Evolutionary conservation across 306 rosid genomes (phyloP), one percentile per base, ranked within the genome.

Genomic region (Alnus glutinosa): DNA sequence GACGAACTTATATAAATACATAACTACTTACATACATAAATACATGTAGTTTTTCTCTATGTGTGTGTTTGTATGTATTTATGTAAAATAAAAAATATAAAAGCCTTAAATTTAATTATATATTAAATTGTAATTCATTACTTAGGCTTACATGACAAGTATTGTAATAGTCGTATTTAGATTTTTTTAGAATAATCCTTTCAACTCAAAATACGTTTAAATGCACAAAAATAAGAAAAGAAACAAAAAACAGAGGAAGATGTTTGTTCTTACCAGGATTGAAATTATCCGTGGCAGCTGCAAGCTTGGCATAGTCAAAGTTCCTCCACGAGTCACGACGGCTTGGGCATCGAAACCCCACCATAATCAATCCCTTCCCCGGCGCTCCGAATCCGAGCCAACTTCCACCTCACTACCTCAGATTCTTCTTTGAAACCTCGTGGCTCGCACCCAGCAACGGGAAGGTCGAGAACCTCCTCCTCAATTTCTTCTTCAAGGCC

Each of bases 201-300:
- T 42, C 46, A 42, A 42, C 46, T 5, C 46, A 49, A 14, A 49
- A 49, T 49, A 49, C 52, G 3, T 49, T 12, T 10, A n/a, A 23
- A 23, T 1, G 14, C 2, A n/a, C 5, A 46, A 28, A 13, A 13
- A 5, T 7, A 13, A 14, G 4, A 7, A 39, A 49, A 30, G 14
- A 50, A 49, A 2, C 9, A 1, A 3, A 49, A 55, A 16, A 78
- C 28, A 32, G 34, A 12, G 34, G 36, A 1, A 30, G 37, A 10
- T 8, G 12, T 34, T 30, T 10, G 14, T 69, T 32, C 64, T 74
- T 75, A 92, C 99, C 99, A 2, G 88, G 51, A 58, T 78, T 83
- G 83, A 95, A 95, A 75, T 91, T 78, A 19, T 66, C 44, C 5
- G 99, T 95, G 54, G 99, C 98, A 28, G 88, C 85, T 10, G 84